Evolutionary conservation across 78 protist genomes (phyloP).

Genomic region (Speleostelium caveatum): DNA sequence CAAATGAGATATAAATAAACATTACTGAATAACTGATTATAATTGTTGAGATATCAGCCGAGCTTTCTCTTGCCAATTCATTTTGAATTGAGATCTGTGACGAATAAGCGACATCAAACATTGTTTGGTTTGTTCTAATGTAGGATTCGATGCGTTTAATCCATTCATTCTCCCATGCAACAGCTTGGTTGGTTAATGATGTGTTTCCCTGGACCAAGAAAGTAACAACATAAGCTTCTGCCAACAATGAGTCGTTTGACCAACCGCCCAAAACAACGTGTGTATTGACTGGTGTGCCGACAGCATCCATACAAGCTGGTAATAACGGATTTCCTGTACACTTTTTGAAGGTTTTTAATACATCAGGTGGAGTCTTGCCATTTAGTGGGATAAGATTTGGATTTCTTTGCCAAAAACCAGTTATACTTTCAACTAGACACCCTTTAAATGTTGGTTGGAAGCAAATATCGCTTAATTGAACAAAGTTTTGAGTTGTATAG

Average conservation of each 20-base stretch:
- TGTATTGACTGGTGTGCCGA: constrained; percentile 58
- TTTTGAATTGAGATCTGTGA: constrained; percentile 76
- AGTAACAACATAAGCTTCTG: constrained; percentile 46
- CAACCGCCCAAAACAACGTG: constrained; percentile 72
- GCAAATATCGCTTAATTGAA: constrained; percentile 24
- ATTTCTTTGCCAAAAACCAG: constrained; percentile 69
- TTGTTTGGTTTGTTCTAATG: not conserved
- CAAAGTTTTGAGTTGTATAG: no score
- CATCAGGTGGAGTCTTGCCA: not conserved
- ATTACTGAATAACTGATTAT: constrained; percentile 66
- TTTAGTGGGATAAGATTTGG: no score
- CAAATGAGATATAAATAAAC: constrained; percentile 84
- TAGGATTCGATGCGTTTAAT: not conserved
- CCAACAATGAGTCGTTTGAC: constrained; percentile 12
- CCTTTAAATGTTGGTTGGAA: constrained; percentile 59
- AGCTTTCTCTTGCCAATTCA: constrained; percentile 75
- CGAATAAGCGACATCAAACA: constrained; percentile 10
- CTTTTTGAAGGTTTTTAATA: not conserved
- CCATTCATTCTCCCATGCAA: constrained; percentile 72
- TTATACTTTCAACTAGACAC: constrained; percentile 32
- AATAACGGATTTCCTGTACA: not conserved
- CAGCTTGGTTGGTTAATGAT: not conserved
- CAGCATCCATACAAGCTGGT: constrained; percentile 46
- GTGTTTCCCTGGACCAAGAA: constrained; percentile 25
- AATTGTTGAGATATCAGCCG: constrained; percentile 72